Evolutionary conservation across 2,329 filamentous ascomycete species (phyloP), one percentile per base, ranked within the genome.

Genomic region (Paecilomyces fulvus): DNA sequence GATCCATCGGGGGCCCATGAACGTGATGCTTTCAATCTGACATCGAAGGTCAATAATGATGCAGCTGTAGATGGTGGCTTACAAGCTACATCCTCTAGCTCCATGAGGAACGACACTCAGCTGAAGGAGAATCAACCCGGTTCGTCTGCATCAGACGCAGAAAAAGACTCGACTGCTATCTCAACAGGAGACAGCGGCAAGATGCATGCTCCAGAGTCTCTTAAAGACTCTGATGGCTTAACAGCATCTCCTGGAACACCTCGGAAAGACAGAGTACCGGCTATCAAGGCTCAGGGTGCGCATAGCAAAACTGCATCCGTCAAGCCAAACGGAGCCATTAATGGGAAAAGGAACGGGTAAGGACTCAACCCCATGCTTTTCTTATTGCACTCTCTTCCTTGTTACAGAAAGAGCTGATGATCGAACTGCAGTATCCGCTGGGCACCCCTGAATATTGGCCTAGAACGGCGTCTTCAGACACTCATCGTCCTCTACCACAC

Each of bases 401-500:
- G 6, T 21, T 11, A 9, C 14, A 43, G 30, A 12, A 28, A n/a
- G n/a, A 17, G 37, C 28, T 50, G 20, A 49, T 17, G 1, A 5
- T 14, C 12, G 12, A 20, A 21, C 30, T 54, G 46, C 61, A 83
- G 86, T 43, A 89, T 96, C 64, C 85, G 88, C 60, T 96, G 90
- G 79, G 94, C 92, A 6, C 92, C 92, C 14, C 77, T 90, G 60
- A 85, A 85, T 57, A 80, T 92, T 21, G 88, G 89, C 1, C 76
- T 90, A 52, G 81, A 82, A 64, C 82, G 89, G 49, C 83, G 89
- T 25, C 72, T 90, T 51, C 88, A 92, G 73, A 94, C 92, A 3
- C 82, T 91, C 37, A 83, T 92, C 3, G 88, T 92, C 11, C 77
- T 92, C 8, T 80, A 84, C 63, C 88, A 92, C 72, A 89, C 84